These are phyloP conservation scores for Mesembryanthemum crystallinum DNA, from an alignment of 148 eudicot species.

Conservation along the genomic window DNA sequence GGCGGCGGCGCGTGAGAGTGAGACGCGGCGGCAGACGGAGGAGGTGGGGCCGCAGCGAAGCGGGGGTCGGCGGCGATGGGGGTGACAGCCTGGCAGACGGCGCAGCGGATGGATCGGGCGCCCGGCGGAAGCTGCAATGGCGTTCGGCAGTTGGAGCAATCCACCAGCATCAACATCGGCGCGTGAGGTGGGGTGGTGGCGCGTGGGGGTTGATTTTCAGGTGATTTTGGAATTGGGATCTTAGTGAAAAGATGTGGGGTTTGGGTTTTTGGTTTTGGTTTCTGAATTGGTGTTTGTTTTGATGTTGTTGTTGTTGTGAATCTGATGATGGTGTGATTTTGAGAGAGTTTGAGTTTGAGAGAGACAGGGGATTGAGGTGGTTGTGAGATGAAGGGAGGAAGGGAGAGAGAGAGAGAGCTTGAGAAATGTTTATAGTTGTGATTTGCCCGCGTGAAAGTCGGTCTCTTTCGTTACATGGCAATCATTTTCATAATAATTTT, in stretches of 20 bases:
- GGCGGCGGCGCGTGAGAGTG: slow-evolving; percentile 20
- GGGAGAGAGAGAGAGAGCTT: too few species aligned
- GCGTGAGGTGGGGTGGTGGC: background rate
- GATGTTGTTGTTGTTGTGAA: background rate
- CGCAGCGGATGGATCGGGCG: slow-evolving; percentile 77
- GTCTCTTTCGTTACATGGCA: too few species aligned
- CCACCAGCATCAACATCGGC: slow-evolving; percentile 62
- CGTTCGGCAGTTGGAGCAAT: slow-evolving; percentile 80
- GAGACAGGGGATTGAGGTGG: too few species aligned
- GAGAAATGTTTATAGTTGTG: too few species aligned
- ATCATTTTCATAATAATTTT: too few species aligned
- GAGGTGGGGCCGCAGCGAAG: slow-evolving; percentile 33
- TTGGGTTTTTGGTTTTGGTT: background rate
- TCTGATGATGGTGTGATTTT: background rate
- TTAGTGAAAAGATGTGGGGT: background rate
- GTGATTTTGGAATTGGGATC: background rate
- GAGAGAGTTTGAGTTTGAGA: too few species aligned
- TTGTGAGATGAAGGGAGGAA: too few species aligned
- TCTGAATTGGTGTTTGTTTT: too few species aligned
- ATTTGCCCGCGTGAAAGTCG: too few species aligned
- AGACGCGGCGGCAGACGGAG: background rate
- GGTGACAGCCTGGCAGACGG: slow-evolving; percentile 70
- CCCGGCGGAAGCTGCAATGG: slow-evolving; percentile 81
- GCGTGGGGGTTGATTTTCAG: background rate
- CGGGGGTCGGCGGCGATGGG: slow-evolving; percentile 56